phyloP scores from a whole-genome alignment of 352 stramenopile genomes.

The Globisporangium barbulae region DNA sequence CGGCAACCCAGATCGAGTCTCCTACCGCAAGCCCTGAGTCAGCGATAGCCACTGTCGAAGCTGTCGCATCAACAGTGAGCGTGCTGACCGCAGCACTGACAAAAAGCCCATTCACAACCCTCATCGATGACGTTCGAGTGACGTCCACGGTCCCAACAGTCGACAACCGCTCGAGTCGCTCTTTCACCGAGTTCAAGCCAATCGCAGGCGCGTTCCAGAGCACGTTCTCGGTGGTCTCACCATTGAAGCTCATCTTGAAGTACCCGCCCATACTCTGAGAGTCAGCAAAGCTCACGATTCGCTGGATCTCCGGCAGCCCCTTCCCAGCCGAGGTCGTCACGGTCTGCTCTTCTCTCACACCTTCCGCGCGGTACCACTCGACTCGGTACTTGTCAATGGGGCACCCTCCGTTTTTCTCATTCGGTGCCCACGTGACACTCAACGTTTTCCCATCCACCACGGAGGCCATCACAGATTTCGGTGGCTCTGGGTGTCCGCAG shows the following conservation, averaged over 20 bases:
- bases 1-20: constrained; percentile 59
- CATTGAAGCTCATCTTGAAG: constrained; percentile 63
- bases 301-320: constrained; percentile 66
- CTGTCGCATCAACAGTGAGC: constrained; percentile 23
- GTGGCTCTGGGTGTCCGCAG: constrained; percentile 47
- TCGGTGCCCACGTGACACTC: constrained; percentile 44
- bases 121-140: constrained; percentile 33
- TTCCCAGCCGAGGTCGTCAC: constrained; percentile 72
- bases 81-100: constrained; percentile 34
- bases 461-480: constrained; percentile 37
- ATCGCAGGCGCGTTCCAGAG: constrained; percentile 55
- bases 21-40: constrained; percentile 19
- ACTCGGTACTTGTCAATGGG: constrained; percentile 66
- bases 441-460: constrained; percentile 60
- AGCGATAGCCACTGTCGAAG: constrained; percentile 24
- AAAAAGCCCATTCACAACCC: constrained; percentile 34
- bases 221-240: constrained; percentile 65
- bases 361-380: constrained; percentile 71
- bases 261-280: constrained; percentile 54
- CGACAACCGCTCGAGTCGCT: constrained; percentile 58
- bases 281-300: constrained; percentile 51
- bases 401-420: constrained; percentile 28
- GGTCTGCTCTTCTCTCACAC: constrained; percentile 56
- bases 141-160: constrained; percentile 66
- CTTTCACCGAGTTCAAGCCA: constrained; percentile 65